Evolutionary conservation across 352 stramenopile genomes (phyloP), one percentile per base, ranked within the genome.

Genomic region (Phytopythium chamaehyphon): DNA sequence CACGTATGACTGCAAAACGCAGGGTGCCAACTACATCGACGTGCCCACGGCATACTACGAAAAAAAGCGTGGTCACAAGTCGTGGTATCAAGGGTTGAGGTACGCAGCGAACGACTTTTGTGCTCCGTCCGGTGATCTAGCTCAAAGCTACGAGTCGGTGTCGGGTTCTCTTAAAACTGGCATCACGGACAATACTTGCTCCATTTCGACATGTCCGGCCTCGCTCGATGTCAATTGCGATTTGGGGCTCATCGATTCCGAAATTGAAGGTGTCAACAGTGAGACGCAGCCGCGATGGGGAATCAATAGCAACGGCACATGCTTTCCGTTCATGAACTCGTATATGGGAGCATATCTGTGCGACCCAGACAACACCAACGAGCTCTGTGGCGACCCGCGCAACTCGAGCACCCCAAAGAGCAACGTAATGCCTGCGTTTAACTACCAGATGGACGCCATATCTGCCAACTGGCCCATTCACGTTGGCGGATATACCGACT

Each of bases 391-490:
- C 4, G 59, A 79, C 83, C 55, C 67, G 74, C 57, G 88, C 15
- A 71, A 72, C 38, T 51, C 55, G 16, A 49, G 43, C 0, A 67
- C 59, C 0, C 39, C 64, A 5, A 61, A 59, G 40, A 93, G 63
- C 47, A 78, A 45, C 44, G 82, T 60, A 15, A 90, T 75, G 65
- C 55, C 57, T 16, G 28, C 62, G 5, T 73, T 73, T 18, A 75
- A 76, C 52, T 76, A 87, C n/a, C 59, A 75, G 14, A 71, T 74
- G 66, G 66, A 74, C 40, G 66, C 66, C 10, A 64, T 74, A 16
- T 93, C 38, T 82, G 65, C 81, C 18, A 93, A 96, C 51, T 88
- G 87, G 61, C 74, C 85, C 10, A 54, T 98, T 4, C 81, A 76
- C 39, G 49, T 76, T 2, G 65, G 61, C 23, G 92, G 57, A 47